Conservation (phyloP, 495 filamentous ascomycete species). For the Xylaria sp. region DNA sequence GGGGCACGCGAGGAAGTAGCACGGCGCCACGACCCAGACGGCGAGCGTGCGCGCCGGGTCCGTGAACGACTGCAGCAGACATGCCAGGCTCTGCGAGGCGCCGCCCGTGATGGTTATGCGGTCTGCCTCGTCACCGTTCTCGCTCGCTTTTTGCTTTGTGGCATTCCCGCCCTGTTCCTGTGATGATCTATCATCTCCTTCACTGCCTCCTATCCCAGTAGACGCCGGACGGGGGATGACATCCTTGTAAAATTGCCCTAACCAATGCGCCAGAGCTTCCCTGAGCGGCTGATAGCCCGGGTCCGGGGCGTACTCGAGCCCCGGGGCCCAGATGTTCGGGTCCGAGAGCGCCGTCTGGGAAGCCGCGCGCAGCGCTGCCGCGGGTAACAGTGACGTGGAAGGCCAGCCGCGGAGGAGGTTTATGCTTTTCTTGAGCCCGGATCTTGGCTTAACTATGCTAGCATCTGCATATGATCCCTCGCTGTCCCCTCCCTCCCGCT, state of each 20-base stretch:
- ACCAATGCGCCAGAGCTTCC: conserved; percentile 70
- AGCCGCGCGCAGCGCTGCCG: conserved; percentile 60
- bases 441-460: neutral
- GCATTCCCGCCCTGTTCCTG: neutral
- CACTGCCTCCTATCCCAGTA: neutral
- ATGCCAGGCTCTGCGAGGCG: conserved; percentile 77
- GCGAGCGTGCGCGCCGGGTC: conserved; percentile 76
- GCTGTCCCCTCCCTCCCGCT: neutral
- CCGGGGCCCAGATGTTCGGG: conserved; percentile 60
- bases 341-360: conserved; percentile 63
- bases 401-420: conserved; percentile 79
- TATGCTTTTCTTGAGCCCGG: conserved; percentile 50
- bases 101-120: conserved; percentile 83
- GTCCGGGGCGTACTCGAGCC: conserved; percentile 80
- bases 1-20: conserved; percentile 78
- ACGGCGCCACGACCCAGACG: conserved; percentile 81
- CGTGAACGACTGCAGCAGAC: conserved; percentile 74
- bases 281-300: conserved; percentile 72
- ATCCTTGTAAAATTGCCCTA: conserved; percentile 63
- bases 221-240: neutral
- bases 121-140: conserved; percentile 54
- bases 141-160: neutral
- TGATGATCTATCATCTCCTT: neutral
- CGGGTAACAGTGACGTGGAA: conserved; percentile 72
- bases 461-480: neutral